phyloP scores from a whole-genome alignment of 2,329 filamentous ascomycete genomes.

The Penicillium sp. region DNA sequence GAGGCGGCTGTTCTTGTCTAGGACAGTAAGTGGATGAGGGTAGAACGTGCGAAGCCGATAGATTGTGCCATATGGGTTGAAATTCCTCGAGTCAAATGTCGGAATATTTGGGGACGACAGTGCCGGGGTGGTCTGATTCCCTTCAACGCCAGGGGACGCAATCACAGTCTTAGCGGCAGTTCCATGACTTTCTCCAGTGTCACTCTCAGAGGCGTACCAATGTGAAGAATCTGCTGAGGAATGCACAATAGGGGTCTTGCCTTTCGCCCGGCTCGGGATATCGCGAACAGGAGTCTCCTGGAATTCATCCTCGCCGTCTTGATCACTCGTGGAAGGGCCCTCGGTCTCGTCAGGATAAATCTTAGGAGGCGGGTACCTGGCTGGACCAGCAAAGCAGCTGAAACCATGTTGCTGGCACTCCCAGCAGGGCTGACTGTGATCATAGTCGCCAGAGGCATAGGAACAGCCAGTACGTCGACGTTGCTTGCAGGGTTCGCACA shows the following conservation, averaged over 20 bases:
- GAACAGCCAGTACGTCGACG: constrained; percentile 26
- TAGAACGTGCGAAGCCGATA: constrained; percentile 30
- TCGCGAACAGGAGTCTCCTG: neutral
- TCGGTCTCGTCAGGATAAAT: neutral
- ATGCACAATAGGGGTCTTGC: too few relatives aligned
- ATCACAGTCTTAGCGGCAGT: too few relatives aligned
- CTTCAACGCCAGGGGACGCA: too few relatives aligned
- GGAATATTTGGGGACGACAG: neutral
- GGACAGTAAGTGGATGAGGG: constrained; percentile 38
- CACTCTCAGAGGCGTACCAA: too few relatives aligned
- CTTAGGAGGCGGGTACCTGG: constrained; percentile 4
- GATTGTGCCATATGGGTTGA: neutral
- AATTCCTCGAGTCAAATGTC: constrained; percentile 14
- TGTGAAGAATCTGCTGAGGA: too few relatives aligned
- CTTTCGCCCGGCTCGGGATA: too few relatives aligned
- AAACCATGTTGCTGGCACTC: constrained; percentile 23
- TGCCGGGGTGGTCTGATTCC: neutral
- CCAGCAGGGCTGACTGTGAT: constrained; percentile 25
- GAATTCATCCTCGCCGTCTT: too few relatives aligned
- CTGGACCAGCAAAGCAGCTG: constrained; percentile 36
- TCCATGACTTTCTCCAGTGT: too few relatives aligned
- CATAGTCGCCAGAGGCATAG: constrained; percentile 24
- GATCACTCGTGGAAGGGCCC: constrained; percentile 7
- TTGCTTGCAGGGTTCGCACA: constrained; percentile 31
- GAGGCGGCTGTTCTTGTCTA: constrained; percentile 19